phyloP scores from a whole-genome alignment of 208 protist species.

The Crithidia expoeki region DNA sequence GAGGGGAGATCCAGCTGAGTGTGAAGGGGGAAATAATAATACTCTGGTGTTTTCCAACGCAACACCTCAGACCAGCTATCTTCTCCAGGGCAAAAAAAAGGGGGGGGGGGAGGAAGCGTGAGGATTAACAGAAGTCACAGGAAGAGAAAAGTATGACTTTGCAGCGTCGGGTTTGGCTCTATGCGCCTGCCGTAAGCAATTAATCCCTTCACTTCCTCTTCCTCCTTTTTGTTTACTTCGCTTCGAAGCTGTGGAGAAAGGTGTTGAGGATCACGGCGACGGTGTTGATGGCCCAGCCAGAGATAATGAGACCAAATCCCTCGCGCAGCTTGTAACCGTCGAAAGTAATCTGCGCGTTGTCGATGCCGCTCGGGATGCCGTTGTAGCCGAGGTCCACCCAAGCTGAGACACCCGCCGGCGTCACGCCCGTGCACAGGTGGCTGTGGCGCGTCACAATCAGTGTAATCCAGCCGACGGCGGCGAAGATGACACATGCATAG shows the following conservation, averaged over 20 bases:
- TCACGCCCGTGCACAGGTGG: conserved; percentile 38
- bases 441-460: conserved; percentile 31
- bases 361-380: conserved; percentile 49
- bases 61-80: too few species aligned
- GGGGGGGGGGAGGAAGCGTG: neutral
- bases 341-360: conserved; percentile 38
- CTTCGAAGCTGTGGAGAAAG: conserved; percentile 24
- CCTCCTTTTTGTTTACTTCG: neutral
- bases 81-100: neutral
- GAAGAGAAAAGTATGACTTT: too few species aligned
- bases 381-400: conserved; percentile 54
- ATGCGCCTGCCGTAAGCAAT: too few species aligned
- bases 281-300: conserved; percentile 35
- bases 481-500: conserved; percentile 35
- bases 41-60: too few species aligned
- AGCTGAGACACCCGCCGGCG: conserved; percentile 31
- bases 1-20: neutral
- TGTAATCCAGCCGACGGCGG: conserved; percentile 42
- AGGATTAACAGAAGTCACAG: too few species aligned
- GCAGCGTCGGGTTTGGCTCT: too few species aligned
- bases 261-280: conserved; percentile 38
- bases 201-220: too few species aligned
- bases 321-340: conserved; percentile 39
- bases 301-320: conserved; percentile 44
- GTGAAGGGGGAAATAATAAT: neutral